Base-by-base conservation (phyloP, 768 basidiomycete genomes). In the Glaciozyma antarctica region DNA sequence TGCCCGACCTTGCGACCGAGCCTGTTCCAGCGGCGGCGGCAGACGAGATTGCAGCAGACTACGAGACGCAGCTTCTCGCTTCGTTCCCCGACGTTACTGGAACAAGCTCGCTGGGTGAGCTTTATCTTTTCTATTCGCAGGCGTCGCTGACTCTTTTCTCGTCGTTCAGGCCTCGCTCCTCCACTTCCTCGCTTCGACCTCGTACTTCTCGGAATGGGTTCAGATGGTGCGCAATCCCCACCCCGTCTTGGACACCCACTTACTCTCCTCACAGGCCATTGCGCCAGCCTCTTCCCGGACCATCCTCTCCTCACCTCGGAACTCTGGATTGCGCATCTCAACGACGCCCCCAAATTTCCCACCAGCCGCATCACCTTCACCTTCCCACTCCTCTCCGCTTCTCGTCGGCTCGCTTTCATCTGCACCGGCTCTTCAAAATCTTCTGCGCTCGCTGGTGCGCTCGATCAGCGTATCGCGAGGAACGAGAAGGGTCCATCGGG, bases 121-220 rank as follows among this genome's bases (percentile, higher is more conserved):
- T n/a, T 2, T 51, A 10, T 1, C 5, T 26, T 41, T 15, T 5
- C 10, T 5, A 13, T 41, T 13, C 13, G 1, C n/a, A 10, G 9
- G 22, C 38, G 55, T 15, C 21, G 22, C 34, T 56, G 10, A n/a
- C 30, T 15, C n/a, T 51, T 4, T 22, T 56, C 38, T n/a, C 9
- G 0, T 9, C 32, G 19, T 22, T 9, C 55, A 56, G 57, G 17
- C 84, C 91, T 65, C 93, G 92, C 13, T 15, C 49, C 30, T 5
- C 30, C 22, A 3, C 30, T 34, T 81, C 94, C 94, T 68, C 81
- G 93, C 58, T 98, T 97, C 77, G 94, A 98, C 76, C 84, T 98
- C 75, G 87, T 97, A 78, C 83, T 98, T 52, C 86, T 98, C 57
- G 94, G 92, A 54, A 85, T 90, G 82, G 93, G 91, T n/a, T 86